Evolutionary conservation across 495 filamentous ascomycete species (phyloP), one percentile per base, ranked within the genome.

Genomic region (Aeminium ludgeri): DNA sequence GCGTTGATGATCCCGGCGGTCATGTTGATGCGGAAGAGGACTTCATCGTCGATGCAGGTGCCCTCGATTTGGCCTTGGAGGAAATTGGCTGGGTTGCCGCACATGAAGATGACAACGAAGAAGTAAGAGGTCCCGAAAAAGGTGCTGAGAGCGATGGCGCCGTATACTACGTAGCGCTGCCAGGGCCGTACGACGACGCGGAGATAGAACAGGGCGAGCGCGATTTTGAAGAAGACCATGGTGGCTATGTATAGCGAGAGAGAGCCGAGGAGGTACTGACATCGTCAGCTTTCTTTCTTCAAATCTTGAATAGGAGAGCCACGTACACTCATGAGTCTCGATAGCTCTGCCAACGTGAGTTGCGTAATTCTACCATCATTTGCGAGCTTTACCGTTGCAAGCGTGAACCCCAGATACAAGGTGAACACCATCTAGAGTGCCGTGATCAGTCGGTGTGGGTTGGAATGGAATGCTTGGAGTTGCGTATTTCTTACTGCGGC

Each of bases 171-270:
- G 7, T 20, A 29, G 3, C 40, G 37, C 23, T 61, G 58, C 52
- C 50, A 59, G 20, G 4, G 34, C 23, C 43, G 48, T 16, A 57
- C 41, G 8, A 59, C 40, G 10, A 61, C 50, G 1, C 58, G 52
- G 3, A 56, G 39, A 32, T 57, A 54, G 46, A 59, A 57, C 11
- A 59, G 46, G 10, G 50, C 58, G n/a, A 61, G 40, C 3, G 58
- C 53, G 30, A 59, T 50, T 30, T 61, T 61, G 10, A 61, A 27
- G 10, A 53, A 30, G 20, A 55, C 43, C 16, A 52, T 45, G 19
- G 54, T 53, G 2, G 41, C 18, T 13, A 55, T 32, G 37, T 60
- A 58, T 15, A 50, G 43, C 1, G 43, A 40, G 15, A 55, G 45
- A 15, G 41, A 25, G 23, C 47, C 44, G 10, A 59, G 42, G 3